Evolutionary conservation across 768 basidiomycete species (phyloP), one percentile per base, ranked within the genome.

Genomic region (Sarcomyxa edulis): DNA sequence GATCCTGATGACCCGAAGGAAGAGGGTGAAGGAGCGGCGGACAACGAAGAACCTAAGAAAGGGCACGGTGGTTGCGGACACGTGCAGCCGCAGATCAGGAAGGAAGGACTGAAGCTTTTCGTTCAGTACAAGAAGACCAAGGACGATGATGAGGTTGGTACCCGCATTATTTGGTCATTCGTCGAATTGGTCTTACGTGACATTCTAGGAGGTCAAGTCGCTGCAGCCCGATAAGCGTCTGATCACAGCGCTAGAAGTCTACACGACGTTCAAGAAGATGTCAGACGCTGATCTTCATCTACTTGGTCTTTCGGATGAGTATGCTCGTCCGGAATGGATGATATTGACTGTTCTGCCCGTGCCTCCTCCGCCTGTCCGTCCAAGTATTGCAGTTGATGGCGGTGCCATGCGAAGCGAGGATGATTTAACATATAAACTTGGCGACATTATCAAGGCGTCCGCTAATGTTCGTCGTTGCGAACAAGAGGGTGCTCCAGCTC

Each of bases 241-340:
- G 7, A 80, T 95, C 48, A 81, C 86, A 0, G 85, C 93, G 2
- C 79, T 80, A 4, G 92, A 95, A 51, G 87, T 88, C n/a, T 88
- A 93, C 61, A 85, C 84, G 29, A 81, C 89, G n/a, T 80, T 98
- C 60, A 89, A 90, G 65, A 97, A 97, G 75, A 92, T 98, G 65
- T 78, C 90, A 6, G 81, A 92, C 44, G 74, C 79, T 9, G 95
- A 98, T 56, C 73, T 98, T 11, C 76, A 82, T 46, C 70, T 93
- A 19, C 78, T 98, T 48, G 96, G 96, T 25, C 78, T 98, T 7
- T 94, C 88, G 19, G 89, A 93, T 42, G 89, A 91, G 56, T 98
- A 96, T 56, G 95, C 96, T 6, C 80, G 94, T 28, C 96, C 96
- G 2, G 92, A 97, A 53, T 99, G 96, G 96, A 98, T 99, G 96